phyloP scores from a whole-genome alignment of 1,139 yeast species.

The Kurtzmaniella natalensis region DNA sequence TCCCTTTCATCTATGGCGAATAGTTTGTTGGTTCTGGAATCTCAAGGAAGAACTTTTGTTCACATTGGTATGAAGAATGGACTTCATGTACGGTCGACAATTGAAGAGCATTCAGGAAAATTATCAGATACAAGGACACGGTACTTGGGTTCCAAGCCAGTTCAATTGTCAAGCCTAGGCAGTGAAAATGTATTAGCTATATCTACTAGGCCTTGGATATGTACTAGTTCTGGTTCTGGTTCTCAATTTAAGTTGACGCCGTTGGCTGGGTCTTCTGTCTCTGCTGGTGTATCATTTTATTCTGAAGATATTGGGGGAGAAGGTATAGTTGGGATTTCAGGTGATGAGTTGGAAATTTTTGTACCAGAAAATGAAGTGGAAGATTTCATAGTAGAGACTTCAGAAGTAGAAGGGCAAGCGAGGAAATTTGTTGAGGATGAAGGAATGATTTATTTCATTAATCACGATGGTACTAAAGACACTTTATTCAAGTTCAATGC shows the following conservation, averaged over 20 bases:
- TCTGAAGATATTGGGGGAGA: slow-evolving; percentile 61
- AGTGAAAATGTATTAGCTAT: slow-evolving; percentile 29
- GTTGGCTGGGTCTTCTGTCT: slow-evolving; percentile 26
- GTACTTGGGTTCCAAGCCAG: slow-evolving; percentile 67
- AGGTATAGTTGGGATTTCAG: slow-evolving; percentile 62
- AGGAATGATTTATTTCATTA: background rate
- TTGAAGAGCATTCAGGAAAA: slow-evolving; percentile 60
- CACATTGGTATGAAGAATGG: slow-evolving; percentile 87
- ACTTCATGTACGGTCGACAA: slow-evolving; percentile 59
- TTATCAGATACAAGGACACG: slow-evolving; percentile 66
- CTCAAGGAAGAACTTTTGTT: slow-evolving; percentile 21
- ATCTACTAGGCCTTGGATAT: slow-evolving; percentile 41
- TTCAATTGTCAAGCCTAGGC: slow-evolving; percentile 40
- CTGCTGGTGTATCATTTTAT: slow-evolving; percentile 46
- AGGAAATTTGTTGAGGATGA: slow-evolving; percentile 29
- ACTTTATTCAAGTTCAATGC: background rate
- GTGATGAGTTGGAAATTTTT: slow-evolving; percentile 50
- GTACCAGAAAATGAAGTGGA: slow-evolving; percentile 45
- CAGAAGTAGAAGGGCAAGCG: slow-evolving; percentile 52
- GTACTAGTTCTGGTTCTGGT: slow-evolving; percentile 5
- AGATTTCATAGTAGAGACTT: slow-evolving; percentile 41
- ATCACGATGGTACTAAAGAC: background rate
- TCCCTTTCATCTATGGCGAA: slow-evolving; percentile 59
- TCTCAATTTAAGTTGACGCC: slow-evolving; percentile 39
- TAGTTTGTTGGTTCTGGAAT: slow-evolving; percentile 38